phyloP scores from a whole-genome alignment of 768 basidiomycete genomes.

The Trametes maxima region DNA sequence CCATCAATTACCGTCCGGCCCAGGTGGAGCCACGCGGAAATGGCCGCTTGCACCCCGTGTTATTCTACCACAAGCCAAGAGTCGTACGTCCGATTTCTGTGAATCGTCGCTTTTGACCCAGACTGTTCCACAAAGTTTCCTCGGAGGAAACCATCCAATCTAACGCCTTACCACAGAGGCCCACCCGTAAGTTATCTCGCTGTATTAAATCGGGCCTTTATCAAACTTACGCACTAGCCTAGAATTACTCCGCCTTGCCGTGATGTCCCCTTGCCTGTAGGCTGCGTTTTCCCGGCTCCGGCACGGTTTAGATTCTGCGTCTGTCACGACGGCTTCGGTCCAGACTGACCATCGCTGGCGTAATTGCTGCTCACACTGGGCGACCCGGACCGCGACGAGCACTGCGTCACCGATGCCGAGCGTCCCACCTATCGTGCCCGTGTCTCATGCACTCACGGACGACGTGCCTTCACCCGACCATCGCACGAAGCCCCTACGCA shows the following conservation, averaged over 20 bases:
- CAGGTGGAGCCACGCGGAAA: not conserved
- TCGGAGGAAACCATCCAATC: not conserved
- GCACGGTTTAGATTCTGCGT: not conserved
- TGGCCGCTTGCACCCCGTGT: not conserved
- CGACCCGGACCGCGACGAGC: not conserved
- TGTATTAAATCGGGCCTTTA: not conserved
- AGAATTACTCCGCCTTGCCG: constrained; percentile 4
- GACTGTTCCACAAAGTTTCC: not conserved
- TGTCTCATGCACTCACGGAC: constrained; percentile 11
- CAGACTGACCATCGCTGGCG: not conserved
- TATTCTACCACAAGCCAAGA: not conserved
- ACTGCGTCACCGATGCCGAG: constrained; percentile 12
- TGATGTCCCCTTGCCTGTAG: not conserved
- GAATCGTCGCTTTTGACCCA: not conserved
- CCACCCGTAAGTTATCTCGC: constrained; percentile 4
- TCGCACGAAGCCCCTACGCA: constrained; percentile 19
- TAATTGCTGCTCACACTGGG: not conserved
- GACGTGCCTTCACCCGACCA: constrained; percentile 16
- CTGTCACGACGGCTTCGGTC: constrained; percentile 1
- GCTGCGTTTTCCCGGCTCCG: not conserved
- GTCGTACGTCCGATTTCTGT: not conserved
- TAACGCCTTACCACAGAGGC: not conserved
- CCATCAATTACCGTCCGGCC: not conserved
- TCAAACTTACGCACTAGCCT: not conserved
- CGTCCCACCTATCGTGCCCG: constrained; percentile 8